phyloP scores from a whole-genome alignment of 345 rosid genomes.

The Theobroma cacao region DNA sequence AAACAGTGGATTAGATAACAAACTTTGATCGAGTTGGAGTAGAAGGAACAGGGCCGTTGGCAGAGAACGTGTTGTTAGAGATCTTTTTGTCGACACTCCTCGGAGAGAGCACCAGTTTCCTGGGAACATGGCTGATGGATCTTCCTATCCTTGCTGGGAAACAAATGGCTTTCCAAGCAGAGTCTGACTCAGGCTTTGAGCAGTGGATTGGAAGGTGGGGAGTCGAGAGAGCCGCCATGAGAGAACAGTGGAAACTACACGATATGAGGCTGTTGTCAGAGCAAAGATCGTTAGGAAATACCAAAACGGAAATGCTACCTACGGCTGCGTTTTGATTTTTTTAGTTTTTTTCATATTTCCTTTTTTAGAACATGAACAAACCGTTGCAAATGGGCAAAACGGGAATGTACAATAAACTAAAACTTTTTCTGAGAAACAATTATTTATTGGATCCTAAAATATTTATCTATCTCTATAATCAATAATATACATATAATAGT shows the following conservation, averaged over 20 bases:
- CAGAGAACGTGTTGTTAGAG: slow-evolving; percentile 21
- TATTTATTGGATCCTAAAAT: too few species aligned
- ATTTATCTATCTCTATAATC: too few species aligned
- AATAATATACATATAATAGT: too few species aligned
- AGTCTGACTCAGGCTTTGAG: slow-evolving; percentile 17
- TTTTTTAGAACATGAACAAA: too few species aligned
- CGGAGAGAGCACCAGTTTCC: slow-evolving; percentile 27
- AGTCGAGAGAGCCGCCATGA: slow-evolving; percentile 40
- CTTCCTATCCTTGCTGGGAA: slow-evolving; percentile 21
- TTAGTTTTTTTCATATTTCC: too few species aligned
- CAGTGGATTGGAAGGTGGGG: slow-evolving; percentile 14
- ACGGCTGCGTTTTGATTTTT: neutral
- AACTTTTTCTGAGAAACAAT: too few species aligned
- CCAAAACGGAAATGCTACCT: too few species aligned
- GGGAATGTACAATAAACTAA: too few species aligned
- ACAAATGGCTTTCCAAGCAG: slow-evolving; percentile 18
- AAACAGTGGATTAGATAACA: neutral
- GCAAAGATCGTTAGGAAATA: neutral
- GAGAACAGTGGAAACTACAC: neutral
- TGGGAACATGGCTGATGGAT: slow-evolving; percentile 11
- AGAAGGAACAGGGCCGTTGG: slow-evolving; percentile 18
- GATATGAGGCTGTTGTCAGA: neutral
- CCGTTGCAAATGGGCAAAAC: too few species aligned
- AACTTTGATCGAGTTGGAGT: slow-evolving; percentile 38
- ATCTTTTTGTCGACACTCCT: slow-evolving; percentile 34